Percentiles rank a stretch among this genome's conserved stretches.
Evolutionary conservation across 805 yeast species (phyloP).

Genomic region (Starmerella asiatica): DNA sequence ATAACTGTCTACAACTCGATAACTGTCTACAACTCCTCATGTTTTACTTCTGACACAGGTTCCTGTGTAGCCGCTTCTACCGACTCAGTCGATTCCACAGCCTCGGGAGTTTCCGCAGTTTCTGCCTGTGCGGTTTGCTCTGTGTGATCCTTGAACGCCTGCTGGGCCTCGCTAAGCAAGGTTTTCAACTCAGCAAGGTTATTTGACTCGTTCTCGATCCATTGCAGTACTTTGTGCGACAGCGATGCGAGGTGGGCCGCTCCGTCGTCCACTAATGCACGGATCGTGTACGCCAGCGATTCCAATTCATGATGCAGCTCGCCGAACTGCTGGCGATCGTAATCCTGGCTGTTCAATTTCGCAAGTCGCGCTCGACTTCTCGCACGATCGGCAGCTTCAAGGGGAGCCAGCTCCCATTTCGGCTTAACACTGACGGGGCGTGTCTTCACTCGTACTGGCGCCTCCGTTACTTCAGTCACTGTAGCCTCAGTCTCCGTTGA

Average conservation of each 20-base stretch:
- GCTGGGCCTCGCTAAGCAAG: slow-evolving; percentile 13
- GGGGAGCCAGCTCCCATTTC: slow-evolving; percentile 35
- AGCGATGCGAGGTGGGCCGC: slow-evolving; percentile 8
- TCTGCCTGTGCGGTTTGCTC: no score
- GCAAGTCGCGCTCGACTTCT: slow-evolving; percentile 37
- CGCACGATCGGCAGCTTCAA: slow-evolving; percentile 36
- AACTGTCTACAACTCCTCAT: no score
- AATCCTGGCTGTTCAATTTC: slow-evolving; percentile 42
- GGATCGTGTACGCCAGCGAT: slow-evolving; percentile 52
- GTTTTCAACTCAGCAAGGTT: slow-evolving; percentile 14
- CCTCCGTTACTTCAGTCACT: slow-evolving; percentile 6
- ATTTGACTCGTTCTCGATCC: slow-evolving; percentile 17
- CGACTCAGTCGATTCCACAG: no score
- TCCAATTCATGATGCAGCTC: slow-evolving; percentile 58
- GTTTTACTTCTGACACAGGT: no score
- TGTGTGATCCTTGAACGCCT: slow-evolving; percentile 1
- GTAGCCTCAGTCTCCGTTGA: slow-evolving; percentile 11
- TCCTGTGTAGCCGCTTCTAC: no score
- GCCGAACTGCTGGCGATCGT: slow-evolving; percentile 40
- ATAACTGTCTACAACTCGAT: no score
- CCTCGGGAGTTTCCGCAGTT: no score
- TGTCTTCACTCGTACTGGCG: slow-evolving; percentile 21
- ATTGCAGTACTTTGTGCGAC: slow-evolving; percentile 12
- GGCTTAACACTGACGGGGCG: slow-evolving; percentile 8
- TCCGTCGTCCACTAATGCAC: slow-evolving; percentile 29